Base-by-base conservation (phyloP, 768 basidiomycete species). In the Pleurotus platypus region DNA sequence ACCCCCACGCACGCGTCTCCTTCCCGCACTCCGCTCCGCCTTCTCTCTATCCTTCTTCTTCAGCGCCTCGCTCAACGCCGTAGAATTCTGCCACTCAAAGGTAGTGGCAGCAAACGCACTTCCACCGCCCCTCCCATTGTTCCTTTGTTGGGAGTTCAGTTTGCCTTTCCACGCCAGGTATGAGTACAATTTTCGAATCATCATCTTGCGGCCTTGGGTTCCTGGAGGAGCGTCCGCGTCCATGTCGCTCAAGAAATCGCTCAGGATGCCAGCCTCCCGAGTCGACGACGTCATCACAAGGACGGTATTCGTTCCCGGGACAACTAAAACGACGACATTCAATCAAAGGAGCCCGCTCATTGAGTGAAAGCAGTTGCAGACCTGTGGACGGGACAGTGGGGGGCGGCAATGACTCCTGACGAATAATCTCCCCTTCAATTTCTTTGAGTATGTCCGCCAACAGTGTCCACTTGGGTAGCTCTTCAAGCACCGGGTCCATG, bases 381-480 rank as follows among this genome's bases (percentile, higher is more conserved):
- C 71, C 45, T 50, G 58, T 12, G 11, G 62, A 62, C 8, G 63
- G 64, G 30, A 35, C 30, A 11, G 30, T 11, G 6, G 70, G 60
- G 3, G 66, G 71, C 26, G 66, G 61, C 30, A 61, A 57, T 7
- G 77, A 75, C 60, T 87, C 82, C 59, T 83, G 80, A 43, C 84
- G 76, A 57, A 90, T 75, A 27, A 90, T 87, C 61, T 94, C 92
- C 58, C 85, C 85, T 69, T 98, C 97, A 2, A 94, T 88, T 72
- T 99, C 97, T 50, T 92, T 79, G 45, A 99, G 69, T 0, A 95
- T 81, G n/a, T 93, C 90, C 0, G 86, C 80, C 11, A 99, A 72
- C 6, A 95, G 68, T 56, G 80, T 80, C 96, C 97, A 98, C 68
- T 99, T 99, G 0, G 95, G 95, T 45, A 91, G 80, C 66, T 98